A percentile compares a stretch with the other conserved stretches of the same genome.
phyloP scores from a whole-genome alignment of 306 rosid species.

The Acacia acuminata region DNA sequence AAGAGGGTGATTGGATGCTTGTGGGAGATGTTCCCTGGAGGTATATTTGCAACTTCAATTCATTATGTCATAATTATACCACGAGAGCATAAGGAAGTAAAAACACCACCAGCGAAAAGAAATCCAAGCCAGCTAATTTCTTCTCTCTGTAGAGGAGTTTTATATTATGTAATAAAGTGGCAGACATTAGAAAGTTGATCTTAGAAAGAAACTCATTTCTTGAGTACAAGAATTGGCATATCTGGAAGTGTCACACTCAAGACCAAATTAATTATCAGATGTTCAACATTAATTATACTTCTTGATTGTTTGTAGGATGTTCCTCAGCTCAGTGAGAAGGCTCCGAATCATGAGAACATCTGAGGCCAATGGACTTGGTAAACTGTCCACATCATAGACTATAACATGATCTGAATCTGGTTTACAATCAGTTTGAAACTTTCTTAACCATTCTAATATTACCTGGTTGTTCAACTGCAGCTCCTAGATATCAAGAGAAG shows the following conservation, averaged over 20 bases:
- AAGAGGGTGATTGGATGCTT: slow-evolving; percentile 77
- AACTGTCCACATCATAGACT: background rate
- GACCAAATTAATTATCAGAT: background rate
- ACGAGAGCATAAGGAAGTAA: background rate
- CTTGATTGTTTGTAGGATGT: slow-evolving; percentile 51
- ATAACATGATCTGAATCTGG: background rate
- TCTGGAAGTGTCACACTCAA: background rate
- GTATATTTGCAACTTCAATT: slow-evolving; percentile 34
- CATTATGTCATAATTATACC: background rate
- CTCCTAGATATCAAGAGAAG: slow-evolving; percentile 59
- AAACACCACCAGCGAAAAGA: background rate
- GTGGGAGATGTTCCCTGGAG: slow-evolving; percentile 85
- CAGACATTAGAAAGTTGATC: background rate
- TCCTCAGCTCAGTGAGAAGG: slow-evolving; percentile 65
- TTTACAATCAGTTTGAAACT: background rate
- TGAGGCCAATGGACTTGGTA: slow-evolving; percentile 75
- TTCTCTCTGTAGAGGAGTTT: background rate
- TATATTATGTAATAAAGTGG: background rate
- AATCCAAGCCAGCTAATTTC: background rate
- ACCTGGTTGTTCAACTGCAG: slow-evolving; percentile 35
- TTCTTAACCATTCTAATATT: background rate
- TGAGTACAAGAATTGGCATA: background rate
- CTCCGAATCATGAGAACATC: slow-evolving; percentile 80
- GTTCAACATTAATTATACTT: background rate
- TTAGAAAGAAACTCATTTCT: background rate